Evolutionary conservation across 768 basidiomycete genomes (phyloP), one percentile per base, ranked within the genome.

Genomic region (Macrocybe gigantea): DNA sequence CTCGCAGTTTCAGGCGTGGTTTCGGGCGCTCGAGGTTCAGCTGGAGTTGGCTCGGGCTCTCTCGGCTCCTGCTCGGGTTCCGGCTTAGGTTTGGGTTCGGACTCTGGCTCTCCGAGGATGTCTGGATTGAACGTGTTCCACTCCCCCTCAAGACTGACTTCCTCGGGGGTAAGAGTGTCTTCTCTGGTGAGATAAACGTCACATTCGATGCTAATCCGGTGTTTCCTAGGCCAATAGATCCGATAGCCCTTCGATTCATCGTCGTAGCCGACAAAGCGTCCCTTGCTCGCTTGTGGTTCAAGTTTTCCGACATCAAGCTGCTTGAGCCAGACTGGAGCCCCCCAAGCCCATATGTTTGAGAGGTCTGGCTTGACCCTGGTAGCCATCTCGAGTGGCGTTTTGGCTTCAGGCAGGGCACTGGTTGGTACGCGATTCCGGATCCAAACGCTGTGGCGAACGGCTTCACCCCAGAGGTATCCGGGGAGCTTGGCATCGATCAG

Each of bases 211-310:
- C n/a, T n/a, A n/a, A n/a, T n/a, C n/a, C n/a, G n/a, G n/a, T n/a
- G n/a, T n/a, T n/a, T n/a, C n/a, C n/a, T 56, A 3, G 63, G 63
- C 65, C 66, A 71, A 45, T 66, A 71, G 7, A 73, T 52, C 0
- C 59, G 44, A 33, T 55, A 47, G 6, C 65, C 70, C 49, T 61
- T 57, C 31, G 53, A 56, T 14, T 55, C 41, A 4, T 57, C 54
- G 39, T 57, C 55, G 41, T 60, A 49, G 2, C 64, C 60, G 22
- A 67, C 43, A 58, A 58, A 67, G 6, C 47, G 35, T 5, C 58
- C 57, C 32, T 58, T 38, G 30, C 46, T 47, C 2, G 53, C 57
- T 5, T 48, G 49, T 2, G 49, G 47, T 11, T 56, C 58, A 4
- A 63, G 50, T 36, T 67, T 72, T 13, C 48, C 49, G 1, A 57